Evolutionary conservation across 768 basidiomycete species (phyloP).

Genomic region (Termitomyces sp.): DNA sequence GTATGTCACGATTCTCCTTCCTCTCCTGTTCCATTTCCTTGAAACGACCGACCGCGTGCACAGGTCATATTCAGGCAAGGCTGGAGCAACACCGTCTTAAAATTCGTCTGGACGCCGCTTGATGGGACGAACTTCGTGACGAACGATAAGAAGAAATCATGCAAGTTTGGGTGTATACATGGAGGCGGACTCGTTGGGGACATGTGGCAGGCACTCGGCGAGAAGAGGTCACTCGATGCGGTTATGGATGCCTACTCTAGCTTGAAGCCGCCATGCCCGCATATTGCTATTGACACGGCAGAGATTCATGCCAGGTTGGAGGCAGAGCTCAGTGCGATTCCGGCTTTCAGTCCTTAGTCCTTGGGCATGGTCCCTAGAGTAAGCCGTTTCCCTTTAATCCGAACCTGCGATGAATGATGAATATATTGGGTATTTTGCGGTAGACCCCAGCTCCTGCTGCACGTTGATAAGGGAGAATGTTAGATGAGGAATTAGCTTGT

Average conservation of each 20-base stretch:
- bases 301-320: not conserved
- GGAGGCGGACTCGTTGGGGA: slow-evolving; percentile 1
- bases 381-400: too few species aligned
- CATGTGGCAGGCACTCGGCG: not conserved
- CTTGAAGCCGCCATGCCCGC: not conserved
- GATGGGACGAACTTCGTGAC: not conserved
- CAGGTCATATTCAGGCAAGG: not conserved
- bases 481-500: too few species aligned
- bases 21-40: not conserved
- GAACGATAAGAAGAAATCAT: not conserved
- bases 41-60: not conserved
- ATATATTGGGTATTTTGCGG: too few species aligned
- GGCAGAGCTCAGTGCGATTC: not conserved
- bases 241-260: not conserved
- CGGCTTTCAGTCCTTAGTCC: not conserved
- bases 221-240: not conserved
- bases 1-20: not conserved
- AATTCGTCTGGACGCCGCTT: not conserved
- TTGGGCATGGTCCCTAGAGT: too few species aligned
- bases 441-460: too few species aligned
- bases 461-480: too few species aligned
- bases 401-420: too few species aligned
- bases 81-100: not conserved
- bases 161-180: slow-evolving; percentile 1
- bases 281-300: not conserved